Percentiles rank a stretch among this genome's conserved stretches.
phyloP scores from a whole-genome alignment of 2,329 filamentous ascomycete genomes.

The Aphanoascus verrucosus region DNA sequence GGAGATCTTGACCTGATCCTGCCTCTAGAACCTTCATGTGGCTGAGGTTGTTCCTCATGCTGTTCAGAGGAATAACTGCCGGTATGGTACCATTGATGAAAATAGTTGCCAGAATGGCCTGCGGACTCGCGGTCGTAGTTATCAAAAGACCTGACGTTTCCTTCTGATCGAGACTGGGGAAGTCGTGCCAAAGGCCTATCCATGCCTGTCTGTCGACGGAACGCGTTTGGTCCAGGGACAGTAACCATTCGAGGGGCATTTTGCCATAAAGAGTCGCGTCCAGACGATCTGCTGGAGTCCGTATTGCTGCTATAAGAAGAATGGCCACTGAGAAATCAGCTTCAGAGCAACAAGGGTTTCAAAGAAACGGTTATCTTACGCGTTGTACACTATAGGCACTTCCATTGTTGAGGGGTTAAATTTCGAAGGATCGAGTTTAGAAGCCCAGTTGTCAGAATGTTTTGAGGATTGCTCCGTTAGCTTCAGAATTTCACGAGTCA shows the following conservation, averaged over 20 bases:
- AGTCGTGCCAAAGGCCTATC: constrained; percentile 14
- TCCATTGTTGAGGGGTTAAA: constrained; percentile 19
- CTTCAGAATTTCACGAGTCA: constrained; percentile 18
- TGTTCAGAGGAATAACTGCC: constrained; percentile 7
- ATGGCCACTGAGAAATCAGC: constrained; percentile 17
- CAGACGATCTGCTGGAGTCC: constrained; percentile 21
- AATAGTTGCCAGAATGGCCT: constrained; percentile 3
- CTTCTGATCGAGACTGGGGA: constrained; percentile 19
- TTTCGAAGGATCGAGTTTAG: constrained; percentile 15
- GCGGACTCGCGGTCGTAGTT: constrained; percentile 1
- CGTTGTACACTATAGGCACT: constrained; percentile 23
- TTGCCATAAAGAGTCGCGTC: constrained; percentile 20
- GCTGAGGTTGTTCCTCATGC: constrained; percentile 5
- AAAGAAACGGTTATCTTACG: constrained; percentile 18
- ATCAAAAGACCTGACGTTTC: constrained; percentile 17
- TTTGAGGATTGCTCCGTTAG: constrained; percentile 13
- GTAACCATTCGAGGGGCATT: constrained; percentile 11
- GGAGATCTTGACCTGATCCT: constrained; percentile 17
- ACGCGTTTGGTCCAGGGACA: constrained; percentile 14
- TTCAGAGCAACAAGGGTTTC: background rate
- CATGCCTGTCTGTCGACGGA: constrained; percentile 17
- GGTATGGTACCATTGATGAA: constrained; percentile 9
- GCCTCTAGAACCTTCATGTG: constrained; percentile 10
- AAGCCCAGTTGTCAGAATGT: constrained; percentile 2
- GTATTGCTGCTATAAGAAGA: constrained; percentile 21